A percentile compares a stretch with the other conserved stretches of the same genome.
Conservation (phyloP, 805 yeast genomes). For the Sugiyamaella mastotermitis region DNA sequence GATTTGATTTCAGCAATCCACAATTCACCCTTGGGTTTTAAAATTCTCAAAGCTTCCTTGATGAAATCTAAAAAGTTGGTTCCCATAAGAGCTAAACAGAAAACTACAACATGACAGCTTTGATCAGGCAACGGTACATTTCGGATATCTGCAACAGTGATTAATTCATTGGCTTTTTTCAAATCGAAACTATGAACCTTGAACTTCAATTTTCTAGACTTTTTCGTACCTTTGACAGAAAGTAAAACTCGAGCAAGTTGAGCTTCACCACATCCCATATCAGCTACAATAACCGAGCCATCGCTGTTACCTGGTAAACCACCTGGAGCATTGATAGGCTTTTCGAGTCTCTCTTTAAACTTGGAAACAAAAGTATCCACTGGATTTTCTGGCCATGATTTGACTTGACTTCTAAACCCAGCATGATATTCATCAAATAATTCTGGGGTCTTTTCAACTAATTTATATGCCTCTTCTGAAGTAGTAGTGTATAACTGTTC, state of each 20-base stretch:
- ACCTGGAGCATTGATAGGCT: conserved; percentile 89
- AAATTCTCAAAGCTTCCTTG: conserved; percentile 78
- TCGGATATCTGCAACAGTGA: conserved; percentile 95
- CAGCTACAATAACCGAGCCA: conserved; percentile 76
- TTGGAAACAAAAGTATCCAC: conserved; percentile 82
- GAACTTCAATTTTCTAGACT: conserved; percentile 35
- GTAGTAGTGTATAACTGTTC: conserved; percentile 89
- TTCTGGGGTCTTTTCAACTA: conserved; percentile 76
- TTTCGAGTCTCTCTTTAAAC: conserved; percentile 43
- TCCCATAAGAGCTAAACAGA: conserved; percentile 95
- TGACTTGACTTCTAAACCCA: conserved; percentile 93
- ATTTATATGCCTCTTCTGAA: conserved; percentile 67
- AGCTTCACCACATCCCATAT: conserved; percentile 99
- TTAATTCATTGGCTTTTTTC: conserved; percentile 78
- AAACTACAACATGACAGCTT: conserved; percentile 82
- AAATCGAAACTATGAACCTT: conserved; percentile 87
- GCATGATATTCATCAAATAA: conserved; percentile 91
- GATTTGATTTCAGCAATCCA: conserved; percentile 99
- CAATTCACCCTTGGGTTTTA: conserved; percentile 86
- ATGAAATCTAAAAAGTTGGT: conserved; percentile 91
- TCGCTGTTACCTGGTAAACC: conserved; percentile 62
- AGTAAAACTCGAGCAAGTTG: conserved; percentile 66
- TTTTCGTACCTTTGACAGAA: conserved; percentile 30
- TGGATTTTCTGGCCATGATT: conserved; percentile 98
- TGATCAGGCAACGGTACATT: conserved; percentile 78